A percentile compares a stretch with the other conserved stretches of the same genome.
Conservation (phyloP, 2,329 filamentous ascomycete species). For the Penicillium hesseltinei region DNA sequence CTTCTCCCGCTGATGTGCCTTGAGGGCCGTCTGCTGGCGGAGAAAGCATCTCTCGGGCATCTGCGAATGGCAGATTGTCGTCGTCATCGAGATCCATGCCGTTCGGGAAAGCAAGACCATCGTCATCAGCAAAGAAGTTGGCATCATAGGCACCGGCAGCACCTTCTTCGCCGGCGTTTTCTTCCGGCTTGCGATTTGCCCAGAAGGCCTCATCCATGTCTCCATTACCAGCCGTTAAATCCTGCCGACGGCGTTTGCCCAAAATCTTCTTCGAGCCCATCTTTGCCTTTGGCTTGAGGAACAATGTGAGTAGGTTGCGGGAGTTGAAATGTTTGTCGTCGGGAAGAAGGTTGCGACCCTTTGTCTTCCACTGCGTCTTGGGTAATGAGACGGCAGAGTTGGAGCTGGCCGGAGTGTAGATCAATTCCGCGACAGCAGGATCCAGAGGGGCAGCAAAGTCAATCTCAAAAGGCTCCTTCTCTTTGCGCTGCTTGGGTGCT, state of each 20-base stretch:
- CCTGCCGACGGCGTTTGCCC: slow-evolving; percentile 48
- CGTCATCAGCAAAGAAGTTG: slow-evolving; percentile 87
- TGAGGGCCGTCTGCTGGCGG: slow-evolving; percentile 38
- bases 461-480: slow-evolving; percentile 95
- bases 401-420: slow-evolving; percentile 78
- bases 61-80: slow-evolving; percentile 49
- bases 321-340: slow-evolving; percentile 99
- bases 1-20: slow-evolving; percentile 33
- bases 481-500: slow-evolving; percentile 68
- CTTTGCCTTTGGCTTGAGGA: slow-evolving; percentile 89
- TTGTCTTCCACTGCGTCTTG: slow-evolving; percentile 94
- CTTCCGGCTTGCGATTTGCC: slow-evolving; percentile 64
- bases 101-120: slow-evolving; percentile 48
- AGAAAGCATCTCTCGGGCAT: slow-evolving; percentile 50
- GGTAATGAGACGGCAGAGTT: slow-evolving; percentile 80
- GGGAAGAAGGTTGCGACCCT: slow-evolving; percentile 85
- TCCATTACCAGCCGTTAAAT: slow-evolving; percentile 61
- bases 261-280: slow-evolving; percentile 65
- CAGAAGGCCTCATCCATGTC: slow-evolving; percentile 96
- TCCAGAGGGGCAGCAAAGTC: slow-evolving; percentile 79
- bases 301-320: slow-evolving; percentile 80
- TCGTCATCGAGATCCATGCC: slow-evolving; percentile 48
- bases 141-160: slow-evolving; percentile 84
- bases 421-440: slow-evolving; percentile 65
- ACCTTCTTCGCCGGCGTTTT: slow-evolving; percentile 58